phyloP scores from a whole-genome alignment of 106 monocot genomes.

The Dendrobium nobile region DNA sequence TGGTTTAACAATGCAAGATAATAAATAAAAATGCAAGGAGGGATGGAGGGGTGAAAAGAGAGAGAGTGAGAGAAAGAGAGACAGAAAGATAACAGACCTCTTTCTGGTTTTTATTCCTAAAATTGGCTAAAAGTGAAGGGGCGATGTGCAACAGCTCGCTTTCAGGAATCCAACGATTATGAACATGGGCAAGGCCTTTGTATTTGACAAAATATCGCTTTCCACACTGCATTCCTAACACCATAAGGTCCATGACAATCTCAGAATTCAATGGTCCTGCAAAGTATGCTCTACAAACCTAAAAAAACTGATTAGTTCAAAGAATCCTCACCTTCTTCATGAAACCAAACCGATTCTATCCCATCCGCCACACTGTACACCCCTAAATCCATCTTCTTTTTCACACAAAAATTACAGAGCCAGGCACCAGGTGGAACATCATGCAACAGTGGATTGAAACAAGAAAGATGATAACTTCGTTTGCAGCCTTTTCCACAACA shows the following conservation, averaged over 20 bases:
- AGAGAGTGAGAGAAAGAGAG: neutral
- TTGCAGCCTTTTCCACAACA: slow-evolving; percentile 75
- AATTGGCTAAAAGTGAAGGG: slow-evolving; percentile 45
- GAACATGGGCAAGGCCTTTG: slow-evolving; percentile 70
- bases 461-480: slow-evolving; percentile 62
- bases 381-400: slow-evolving; percentile 54
- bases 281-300: slow-evolving; percentile 1
- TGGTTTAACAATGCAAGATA: neutral
- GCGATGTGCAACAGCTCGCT: slow-evolving; percentile 43
- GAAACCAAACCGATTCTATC: slow-evolving; percentile 55
- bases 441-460: slow-evolving; percentile 40
- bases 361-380: slow-evolving; percentile 51
- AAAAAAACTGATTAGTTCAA: neutral
- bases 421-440: slow-evolving; percentile 41
- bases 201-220: slow-evolving; percentile 79
- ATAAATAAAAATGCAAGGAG: neutral
- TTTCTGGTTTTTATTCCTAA: slow-evolving; percentile 38
- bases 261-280: slow-evolving; percentile 6
- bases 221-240: slow-evolving; percentile 28
- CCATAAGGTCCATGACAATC: slow-evolving; percentile 8
- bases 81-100: slow-evolving; percentile 30
- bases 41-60: neutral
- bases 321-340: slow-evolving; percentile 38
- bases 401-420: slow-evolving; percentile 49
- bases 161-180: slow-evolving; percentile 75